These are phyloP conservation scores for Mycosphaerella sp. DNA, from an alignment of 2,329 filamentous ascomycete genomes.

Conservation along the genomic window DNA sequence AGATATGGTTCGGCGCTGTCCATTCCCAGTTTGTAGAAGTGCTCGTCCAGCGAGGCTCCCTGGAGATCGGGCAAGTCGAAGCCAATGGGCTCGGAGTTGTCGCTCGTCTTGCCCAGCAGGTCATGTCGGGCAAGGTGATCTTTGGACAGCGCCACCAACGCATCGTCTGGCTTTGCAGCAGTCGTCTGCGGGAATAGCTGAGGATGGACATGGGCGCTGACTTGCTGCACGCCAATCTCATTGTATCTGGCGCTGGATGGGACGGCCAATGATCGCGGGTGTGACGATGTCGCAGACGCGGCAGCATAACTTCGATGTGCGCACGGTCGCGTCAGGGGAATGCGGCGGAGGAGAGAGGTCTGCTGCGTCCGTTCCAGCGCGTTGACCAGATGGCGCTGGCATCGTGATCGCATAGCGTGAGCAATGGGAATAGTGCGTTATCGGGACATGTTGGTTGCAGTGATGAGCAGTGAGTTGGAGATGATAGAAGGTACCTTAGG, in stretches of 20 bases:
- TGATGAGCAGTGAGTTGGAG: not conserved
- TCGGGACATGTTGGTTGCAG: not conserved
- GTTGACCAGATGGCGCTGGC: slow-evolving; percentile 27
- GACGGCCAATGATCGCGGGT: slow-evolving; percentile 22
- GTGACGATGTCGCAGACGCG: slow-evolving; percentile 5
- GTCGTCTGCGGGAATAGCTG: slow-evolving; percentile 64
- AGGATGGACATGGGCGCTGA: slow-evolving; percentile 73
- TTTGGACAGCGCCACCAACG: slow-evolving; percentile 71
- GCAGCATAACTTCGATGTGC: slow-evolving; percentile 25
- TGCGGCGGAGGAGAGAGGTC: slow-evolving; percentile 32
- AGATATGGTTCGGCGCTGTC: slow-evolving; percentile 85
- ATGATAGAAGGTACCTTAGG: no score
- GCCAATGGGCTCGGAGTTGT: slow-evolving; percentile 63
- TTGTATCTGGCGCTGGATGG: slow-evolving; percentile 66
- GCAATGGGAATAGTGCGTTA: not conserved
- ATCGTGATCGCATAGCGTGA: slow-evolving; percentile 31
- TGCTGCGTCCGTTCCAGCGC: slow-evolving; percentile 34
- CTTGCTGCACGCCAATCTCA: slow-evolving; percentile 88
- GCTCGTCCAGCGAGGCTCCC: slow-evolving; percentile 79
- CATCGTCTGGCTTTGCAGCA: slow-evolving; percentile 61
- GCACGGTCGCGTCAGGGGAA: slow-evolving; percentile 26
- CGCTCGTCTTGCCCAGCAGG: slow-evolving; percentile 82
- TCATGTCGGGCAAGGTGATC: slow-evolving; percentile 82
- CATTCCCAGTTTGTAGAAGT: slow-evolving; percentile 81
- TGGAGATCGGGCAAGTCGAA: slow-evolving; percentile 79